Conservation (phyloP, 1,284 basidiomycete genomes). For the Ustilago trichophora region DNA sequence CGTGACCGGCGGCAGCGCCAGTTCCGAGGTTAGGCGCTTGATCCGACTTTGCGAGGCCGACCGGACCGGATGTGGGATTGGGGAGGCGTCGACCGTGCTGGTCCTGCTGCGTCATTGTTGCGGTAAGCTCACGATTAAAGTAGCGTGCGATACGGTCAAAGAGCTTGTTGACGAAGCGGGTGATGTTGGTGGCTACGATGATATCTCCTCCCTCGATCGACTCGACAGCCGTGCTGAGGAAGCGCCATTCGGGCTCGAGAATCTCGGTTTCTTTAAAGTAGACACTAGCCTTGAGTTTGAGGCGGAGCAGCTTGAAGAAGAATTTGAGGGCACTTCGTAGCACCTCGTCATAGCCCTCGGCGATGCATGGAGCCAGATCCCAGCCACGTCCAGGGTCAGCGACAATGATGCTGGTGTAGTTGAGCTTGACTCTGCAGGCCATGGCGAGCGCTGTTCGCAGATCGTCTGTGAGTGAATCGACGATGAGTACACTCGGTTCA, state of each 20-base stretch:
- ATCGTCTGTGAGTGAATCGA: slow-evolving; percentile 95
- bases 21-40: slow-evolving; percentile 10
- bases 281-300: slow-evolving; percentile 94
- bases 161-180: slow-evolving; percentile 63
- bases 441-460: slow-evolving; percentile 89
- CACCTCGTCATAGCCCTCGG: slow-evolving; percentile 86
- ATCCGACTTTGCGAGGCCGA: slow-evolving; percentile 27
- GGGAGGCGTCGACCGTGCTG: slow-evolving; percentile 27
- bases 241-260: slow-evolving; percentile 94
- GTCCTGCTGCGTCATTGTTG: slow-evolving; percentile 70
- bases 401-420: slow-evolving; percentile 85
- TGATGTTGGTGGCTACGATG: slow-evolving; percentile 75
- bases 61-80: slow-evolving; percentile 32
- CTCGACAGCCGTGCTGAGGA: slow-evolving; percentile 90
- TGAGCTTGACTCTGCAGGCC: slow-evolving; percentile 91
- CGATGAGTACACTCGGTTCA: slow-evolving; percentile 83
- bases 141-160: slow-evolving; percentile 83
- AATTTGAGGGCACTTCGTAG: slow-evolving; percentile 86
- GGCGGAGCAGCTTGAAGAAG: slow-evolving; percentile 93
- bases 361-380: slow-evolving; percentile 86
- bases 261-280: slow-evolving; percentile 98
- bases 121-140: slow-evolving; percentile 90
- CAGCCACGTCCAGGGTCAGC: slow-evolving; percentile 87
- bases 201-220: slow-evolving; percentile 87
- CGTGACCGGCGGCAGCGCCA: slow-evolving; percentile 27